Percentiles rank a stretch among this genome's conserved stretches.
phyloP scores from a whole-genome alignment of 1,139 yeast genomes.

The Suhomyces taliae region DNA sequence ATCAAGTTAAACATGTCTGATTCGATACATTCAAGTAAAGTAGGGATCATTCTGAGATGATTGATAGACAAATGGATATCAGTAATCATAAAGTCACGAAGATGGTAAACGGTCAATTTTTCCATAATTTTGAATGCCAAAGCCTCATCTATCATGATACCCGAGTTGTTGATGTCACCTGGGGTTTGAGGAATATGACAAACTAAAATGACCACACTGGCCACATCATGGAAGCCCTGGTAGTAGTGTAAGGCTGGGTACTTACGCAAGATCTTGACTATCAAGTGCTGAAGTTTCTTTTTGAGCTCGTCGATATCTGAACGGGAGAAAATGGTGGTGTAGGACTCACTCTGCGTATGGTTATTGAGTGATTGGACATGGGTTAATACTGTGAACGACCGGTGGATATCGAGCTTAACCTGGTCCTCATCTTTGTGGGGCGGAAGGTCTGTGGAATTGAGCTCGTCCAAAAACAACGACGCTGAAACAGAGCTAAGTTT shows the following conservation, averaged over 20 bases:
- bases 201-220: constrained; percentile 63
- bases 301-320: constrained; percentile 38
- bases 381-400: constrained; percentile 57
- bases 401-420: constrained; percentile 69
- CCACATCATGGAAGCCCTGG: constrained; percentile 92
- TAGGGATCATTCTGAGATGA: constrained; percentile 66
- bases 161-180: constrained; percentile 5
- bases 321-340: constrained; percentile 34
- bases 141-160: constrained; percentile 23
- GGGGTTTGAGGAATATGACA: constrained; percentile 24
- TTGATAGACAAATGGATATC: constrained; percentile 64
- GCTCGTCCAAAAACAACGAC: constrained; percentile 20
- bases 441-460: constrained; percentile 32
- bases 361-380: constrained; percentile 28
- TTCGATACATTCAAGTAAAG: constrained; percentile 54
- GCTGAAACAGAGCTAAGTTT: constrained; percentile 7
- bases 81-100: constrained; percentile 85
- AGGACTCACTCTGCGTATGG: constrained; percentile 26
- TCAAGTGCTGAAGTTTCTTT: constrained; percentile 44
- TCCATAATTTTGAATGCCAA: constrained; percentile 53
- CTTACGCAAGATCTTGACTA: constrained; percentile 56
- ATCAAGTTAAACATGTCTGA: constrained; percentile 50
- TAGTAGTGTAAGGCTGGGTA: constrained; percentile 71
- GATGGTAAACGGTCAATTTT: constrained; percentile 55
- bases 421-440: constrained; percentile 76